Conservation (phyloP, 1,284 basidiomycete species). For the Ganoderma boninense region DNA sequence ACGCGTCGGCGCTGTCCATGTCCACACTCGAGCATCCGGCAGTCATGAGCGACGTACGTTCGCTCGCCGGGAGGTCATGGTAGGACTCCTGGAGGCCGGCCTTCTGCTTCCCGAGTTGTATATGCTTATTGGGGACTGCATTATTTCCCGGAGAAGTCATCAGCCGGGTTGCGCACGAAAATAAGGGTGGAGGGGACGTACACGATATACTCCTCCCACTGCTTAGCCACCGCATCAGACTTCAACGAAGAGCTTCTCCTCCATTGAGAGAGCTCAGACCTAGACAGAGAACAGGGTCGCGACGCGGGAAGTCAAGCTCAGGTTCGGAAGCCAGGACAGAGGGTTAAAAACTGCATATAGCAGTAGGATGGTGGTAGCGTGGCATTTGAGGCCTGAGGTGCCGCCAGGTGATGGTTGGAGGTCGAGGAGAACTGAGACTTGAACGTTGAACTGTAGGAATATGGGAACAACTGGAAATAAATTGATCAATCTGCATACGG, state of each 20-base stretch:
- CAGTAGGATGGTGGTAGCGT: slow-evolving; percentile 38
- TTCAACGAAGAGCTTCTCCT: slow-evolving; percentile 75
- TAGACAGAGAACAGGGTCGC: neutral
- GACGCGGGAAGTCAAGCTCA: slow-evolving; percentile 32
- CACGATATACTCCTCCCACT: slow-evolving; percentile 95
- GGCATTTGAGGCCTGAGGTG: slow-evolving; percentile 21
- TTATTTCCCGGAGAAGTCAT: slow-evolving; percentile 57
- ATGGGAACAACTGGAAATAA: too few species aligned
- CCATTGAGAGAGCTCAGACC: neutral
- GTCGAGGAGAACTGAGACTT: too few species aligned
- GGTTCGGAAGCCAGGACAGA: slow-evolving; percentile 7
- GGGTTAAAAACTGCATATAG: slow-evolving; percentile 37
- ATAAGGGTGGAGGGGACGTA: slow-evolving; percentile 48
- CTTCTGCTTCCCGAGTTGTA: slow-evolving; percentile 56
- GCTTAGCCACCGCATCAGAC: slow-evolving; percentile 94
- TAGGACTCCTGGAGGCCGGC: too few species aligned
- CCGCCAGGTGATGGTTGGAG: slow-evolving; percentile 5
- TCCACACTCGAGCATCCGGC: too few species aligned
- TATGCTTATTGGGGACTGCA: slow-evolving; percentile 86
- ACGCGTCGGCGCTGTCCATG: too few species aligned
- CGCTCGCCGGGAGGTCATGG: too few species aligned
- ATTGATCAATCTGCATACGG: too few species aligned
- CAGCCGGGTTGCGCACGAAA: neutral
- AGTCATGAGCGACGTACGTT: too few species aligned
- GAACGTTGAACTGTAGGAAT: too few species aligned